A percentile compares a stretch with the other conserved stretches of the same genome.
phyloP scores from a whole-genome alignment of 2,329 filamentous ascomycete genomes.

The Pseudopithomyces maydicus region DNA sequence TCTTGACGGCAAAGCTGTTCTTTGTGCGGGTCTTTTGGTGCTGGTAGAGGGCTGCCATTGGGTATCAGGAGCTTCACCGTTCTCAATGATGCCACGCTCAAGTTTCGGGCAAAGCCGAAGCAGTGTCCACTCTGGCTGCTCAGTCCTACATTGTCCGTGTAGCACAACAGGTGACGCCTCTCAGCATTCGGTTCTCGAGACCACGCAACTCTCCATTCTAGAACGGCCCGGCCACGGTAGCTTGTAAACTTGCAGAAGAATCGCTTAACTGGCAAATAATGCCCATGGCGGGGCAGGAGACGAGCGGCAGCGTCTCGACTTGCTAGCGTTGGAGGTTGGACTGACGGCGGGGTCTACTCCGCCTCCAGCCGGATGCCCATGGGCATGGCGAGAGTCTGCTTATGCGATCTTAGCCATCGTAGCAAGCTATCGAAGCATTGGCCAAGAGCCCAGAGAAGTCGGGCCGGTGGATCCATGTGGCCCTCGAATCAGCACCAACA shows the following conservation, averaged over 20 bases:
- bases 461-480: constrained; percentile 5
- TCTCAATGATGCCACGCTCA: neutral
- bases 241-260: neutral
- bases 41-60: neutral
- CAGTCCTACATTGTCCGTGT: neutral
- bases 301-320: constrained; percentile 32
- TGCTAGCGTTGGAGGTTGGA: constrained; percentile 13
- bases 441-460: constrained; percentile 3
- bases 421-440: constrained; percentile 1
- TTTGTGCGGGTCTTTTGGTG: neutral
- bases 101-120: neutral
- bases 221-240: neutral
- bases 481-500: neutral
- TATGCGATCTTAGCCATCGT: constrained; percentile 16
- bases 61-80: neutral
- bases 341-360: constrained; percentile 32
- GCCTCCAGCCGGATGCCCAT: constrained; percentile 20
- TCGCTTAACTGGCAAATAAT: neutral
- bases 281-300: constrained; percentile 1
- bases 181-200: neutral
- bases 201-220: neutral
- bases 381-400: constrained; percentile 24
- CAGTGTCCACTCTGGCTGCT: neutral
- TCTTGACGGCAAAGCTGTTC: neutral
- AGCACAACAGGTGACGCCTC: neutral